These are phyloP conservation scores for Rubroboletus pulcherrimus DNA, from an alignment of 768 basidiomycete species.

Conservation along the genomic window DNA sequence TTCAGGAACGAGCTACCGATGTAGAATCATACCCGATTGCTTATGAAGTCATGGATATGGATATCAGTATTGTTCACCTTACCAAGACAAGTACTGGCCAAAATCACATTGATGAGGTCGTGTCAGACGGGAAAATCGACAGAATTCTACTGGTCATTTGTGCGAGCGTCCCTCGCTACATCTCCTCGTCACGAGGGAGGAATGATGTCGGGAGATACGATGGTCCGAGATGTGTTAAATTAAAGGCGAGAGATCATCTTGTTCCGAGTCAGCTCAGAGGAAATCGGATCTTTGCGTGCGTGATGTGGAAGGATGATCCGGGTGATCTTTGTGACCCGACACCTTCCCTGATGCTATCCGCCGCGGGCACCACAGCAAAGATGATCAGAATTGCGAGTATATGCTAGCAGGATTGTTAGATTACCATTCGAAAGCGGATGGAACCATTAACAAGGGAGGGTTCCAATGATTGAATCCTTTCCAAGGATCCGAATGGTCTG, in stretches of 20 bases:
- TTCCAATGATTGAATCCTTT: conserved; percentile 43
- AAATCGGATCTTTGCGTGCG: background rate
- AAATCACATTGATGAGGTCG: too few relatives aligned
- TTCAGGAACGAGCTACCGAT: background rate
- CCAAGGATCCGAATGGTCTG: conserved; percentile 63
- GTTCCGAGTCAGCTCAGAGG: background rate
- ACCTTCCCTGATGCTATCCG: background rate
- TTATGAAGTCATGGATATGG: background rate
- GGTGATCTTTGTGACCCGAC: too few relatives aligned
- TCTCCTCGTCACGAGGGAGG: too few relatives aligned
- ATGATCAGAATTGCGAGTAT: background rate
- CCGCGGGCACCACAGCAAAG: background rate
- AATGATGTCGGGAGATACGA: background rate
- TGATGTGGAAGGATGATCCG: background rate
- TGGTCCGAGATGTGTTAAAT: background rate
- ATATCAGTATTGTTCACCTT: background rate
- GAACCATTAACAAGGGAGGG: conserved; percentile 43
- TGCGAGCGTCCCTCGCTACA: too few relatives aligned
- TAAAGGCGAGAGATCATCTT: background rate
- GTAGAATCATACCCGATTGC: background rate
- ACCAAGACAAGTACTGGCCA: background rate
- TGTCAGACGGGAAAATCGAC: too few relatives aligned
- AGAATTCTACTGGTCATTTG: background rate
- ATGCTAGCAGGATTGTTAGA: background rate
- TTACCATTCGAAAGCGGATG: background rate